A percentile compares a stretch with the other conserved stretches of the same genome.
Conservation (phyloP, 2,329 filamentous ascomycete genomes). For the Sporothrix inflata region DNA sequence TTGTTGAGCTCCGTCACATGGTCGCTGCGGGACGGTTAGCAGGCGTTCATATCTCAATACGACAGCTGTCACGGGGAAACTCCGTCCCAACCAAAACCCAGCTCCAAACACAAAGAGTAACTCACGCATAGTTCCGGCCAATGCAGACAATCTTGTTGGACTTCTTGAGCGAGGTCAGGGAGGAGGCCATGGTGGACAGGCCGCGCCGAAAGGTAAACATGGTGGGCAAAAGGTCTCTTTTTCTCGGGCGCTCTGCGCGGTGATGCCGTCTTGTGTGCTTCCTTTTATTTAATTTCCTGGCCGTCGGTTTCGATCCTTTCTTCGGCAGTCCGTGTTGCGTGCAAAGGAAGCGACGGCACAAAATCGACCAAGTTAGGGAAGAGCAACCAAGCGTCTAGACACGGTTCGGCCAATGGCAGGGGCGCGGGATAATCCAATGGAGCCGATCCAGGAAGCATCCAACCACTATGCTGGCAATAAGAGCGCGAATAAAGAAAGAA, state of each 20-base stretch:
- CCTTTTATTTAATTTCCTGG: slow-evolving; percentile 13
- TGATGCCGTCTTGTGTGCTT: slow-evolving; percentile 18
- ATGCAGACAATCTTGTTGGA: slow-evolving; percentile 78
- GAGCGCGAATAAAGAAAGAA: not conserved
- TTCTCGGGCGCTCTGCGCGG: not conserved
- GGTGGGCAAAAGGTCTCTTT: slow-evolving; percentile 7
- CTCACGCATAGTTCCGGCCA: slow-evolving; percentile 91
- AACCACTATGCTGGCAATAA: slow-evolving; percentile 11
- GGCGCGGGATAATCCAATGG: slow-evolving; percentile 17
- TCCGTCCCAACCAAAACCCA: not conserved
- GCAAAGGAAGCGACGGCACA: slow-evolving; percentile 15
- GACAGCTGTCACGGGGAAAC: not conserved
- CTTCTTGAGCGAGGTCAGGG: slow-evolving; percentile 46
- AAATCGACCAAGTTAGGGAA: slow-evolving; percentile 3
- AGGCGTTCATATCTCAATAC: slow-evolving; percentile 25
- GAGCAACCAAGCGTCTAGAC: not conserved
- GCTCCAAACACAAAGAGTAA: slow-evolving; percentile 23
- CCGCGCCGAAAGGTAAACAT: slow-evolving; percentile 39
- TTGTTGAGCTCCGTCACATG: slow-evolving; percentile 93
- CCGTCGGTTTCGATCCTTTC: not conserved
- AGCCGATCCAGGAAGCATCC: slow-evolving; percentile 17
- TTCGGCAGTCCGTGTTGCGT: slow-evolving; percentile 23
- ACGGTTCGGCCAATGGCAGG: slow-evolving; percentile 11
- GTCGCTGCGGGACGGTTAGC: slow-evolving; percentile 59
- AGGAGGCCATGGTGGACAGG: slow-evolving; percentile 44